A percentile compares a stretch with the other conserved stretches of the same genome.
Conservation (phyloP, 2,329 filamentous ascomycete genomes). For the Penicillium sp. region DNA sequence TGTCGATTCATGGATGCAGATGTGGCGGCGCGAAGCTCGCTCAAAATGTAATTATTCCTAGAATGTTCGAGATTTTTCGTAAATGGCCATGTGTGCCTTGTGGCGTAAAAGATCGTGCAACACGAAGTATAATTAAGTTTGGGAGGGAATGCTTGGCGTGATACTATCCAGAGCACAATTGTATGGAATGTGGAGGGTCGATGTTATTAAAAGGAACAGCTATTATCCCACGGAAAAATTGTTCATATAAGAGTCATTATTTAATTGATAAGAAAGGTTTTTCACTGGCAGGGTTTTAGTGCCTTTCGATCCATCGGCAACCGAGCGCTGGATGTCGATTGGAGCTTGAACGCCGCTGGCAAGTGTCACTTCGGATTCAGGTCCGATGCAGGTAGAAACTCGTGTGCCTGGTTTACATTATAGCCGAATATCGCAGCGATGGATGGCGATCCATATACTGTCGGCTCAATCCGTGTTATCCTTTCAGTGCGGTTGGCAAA, state of each 20-base stretch:
- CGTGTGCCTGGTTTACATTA: slow-evolving; percentile 3
- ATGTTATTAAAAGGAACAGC: slow-evolving; percentile 1
- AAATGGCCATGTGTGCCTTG: neutral
- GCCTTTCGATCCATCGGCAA: slow-evolving; percentile 18
- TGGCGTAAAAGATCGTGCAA: neutral
- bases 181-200: neutral
- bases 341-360: slow-evolving; percentile 18
- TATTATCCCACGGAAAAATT: neutral
- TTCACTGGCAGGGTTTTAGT: slow-evolving; percentile 10
- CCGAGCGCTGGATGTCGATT: slow-evolving; percentile 16
- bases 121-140: neutral
- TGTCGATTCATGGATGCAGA: slow-evolving; percentile 32
- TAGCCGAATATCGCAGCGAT: slow-evolving; percentile 13
- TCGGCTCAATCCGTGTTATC: slow-evolving; percentile 20
- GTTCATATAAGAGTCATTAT: slow-evolving; percentile 12
- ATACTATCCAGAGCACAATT: neutral
- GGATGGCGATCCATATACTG: slow-evolving; percentile 8
- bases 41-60: neutral
- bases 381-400: slow-evolving; percentile 18
- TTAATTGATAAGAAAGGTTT: slow-evolving; percentile 8
- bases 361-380: slow-evolving; percentile 16
- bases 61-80: neutral
- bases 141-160: slow-evolving; percentile 10
- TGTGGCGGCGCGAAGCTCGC: neutral
- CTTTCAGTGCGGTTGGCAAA: slow-evolving; percentile 12